Evolutionary conservation across 208 protist species (phyloP).

Genomic region (Acanthamoeba polyphaga): DNA sequence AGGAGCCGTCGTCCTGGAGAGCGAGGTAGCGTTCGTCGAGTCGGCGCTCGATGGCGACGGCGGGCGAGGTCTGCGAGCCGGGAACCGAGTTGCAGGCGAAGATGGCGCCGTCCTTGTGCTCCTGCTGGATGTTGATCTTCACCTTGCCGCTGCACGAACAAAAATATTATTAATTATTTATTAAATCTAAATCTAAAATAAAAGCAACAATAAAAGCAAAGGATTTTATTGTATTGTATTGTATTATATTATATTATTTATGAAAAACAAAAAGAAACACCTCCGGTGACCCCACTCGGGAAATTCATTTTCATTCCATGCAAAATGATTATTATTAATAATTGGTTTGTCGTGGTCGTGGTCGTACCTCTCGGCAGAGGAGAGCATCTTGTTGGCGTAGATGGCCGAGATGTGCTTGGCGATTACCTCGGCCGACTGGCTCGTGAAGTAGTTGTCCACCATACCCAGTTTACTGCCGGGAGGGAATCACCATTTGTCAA

Average conservation of each 20-base stretch:
- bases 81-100: constrained; percentile 78
- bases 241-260: no score
- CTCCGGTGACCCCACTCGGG: no score
- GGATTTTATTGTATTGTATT: no score
- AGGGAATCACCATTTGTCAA: not conserved
- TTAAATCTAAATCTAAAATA: not conserved
- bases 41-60: constrained; percentile 78
- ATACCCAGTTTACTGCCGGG: constrained; percentile 80
- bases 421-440: constrained; percentile 74
- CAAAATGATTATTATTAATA: no score
- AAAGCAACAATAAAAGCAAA: no score
- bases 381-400: constrained; percentile 82
- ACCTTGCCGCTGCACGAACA: constrained; percentile 63
- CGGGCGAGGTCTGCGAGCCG: constrained; percentile 79
- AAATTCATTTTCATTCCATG: no score
- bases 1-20: constrained; percentile 74
- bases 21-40: constrained; percentile 79
- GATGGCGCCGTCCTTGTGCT: constrained; percentile 75
- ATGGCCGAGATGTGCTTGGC: constrained; percentile 80
- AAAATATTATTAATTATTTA: not conserved
- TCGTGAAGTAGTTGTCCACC: constrained; percentile 79
- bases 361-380: constrained; percentile 56
- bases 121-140: constrained; percentile 77
- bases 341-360: no score
- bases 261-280: no score